Base-by-base conservation (phyloP, 768 basidiomycete genomes). In the Pisolithus sp. region DNA sequence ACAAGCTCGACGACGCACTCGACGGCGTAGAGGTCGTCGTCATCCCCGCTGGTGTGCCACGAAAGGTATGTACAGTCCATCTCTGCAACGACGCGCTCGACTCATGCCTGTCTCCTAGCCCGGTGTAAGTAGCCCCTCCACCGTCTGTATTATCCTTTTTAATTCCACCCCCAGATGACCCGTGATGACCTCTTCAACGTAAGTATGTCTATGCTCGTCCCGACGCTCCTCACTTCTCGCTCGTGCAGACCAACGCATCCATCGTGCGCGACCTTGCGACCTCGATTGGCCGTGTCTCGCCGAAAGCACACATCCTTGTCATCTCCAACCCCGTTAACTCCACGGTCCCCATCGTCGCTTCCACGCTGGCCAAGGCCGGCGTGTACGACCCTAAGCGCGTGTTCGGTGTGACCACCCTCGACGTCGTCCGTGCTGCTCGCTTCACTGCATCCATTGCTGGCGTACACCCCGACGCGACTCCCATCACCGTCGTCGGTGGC, bases 301-400 rank as follows among this genome's bases (percentile, higher is more conserved):
- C 96, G 49, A 81, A 85, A 48, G 96, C 96, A n/a, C 84, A 89
- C 73, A 79, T 98, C 64, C 83, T 93, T 59, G 85, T 98, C 73
- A 99, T 99, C 72, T 95, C 94, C 62, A 99, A 99, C 85, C 95
- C 95, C 50, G 95, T 96, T 78, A 93, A 91, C 79, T 90, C 88
- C 48, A 97, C 96, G 56, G 96, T 98, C 53, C 95, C 96, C 62
- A 96, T 99, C 62, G 93, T 96, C 59, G 93, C 93, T 42, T 80
- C 84, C 59, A 88, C 89, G 53, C 85, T 96, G 68, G 82, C 89
- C 73, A 89, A 93, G 70, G 87, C 87, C 12, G 93, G 93, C 55
- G 89, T 89, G 53, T 97, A 88, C 74, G 83, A 99, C 76, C 91
- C 93, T 50, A 74, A 75, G 53, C 87, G 80, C 59, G 69, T 98